Percentiles rank a stretch among this genome's conserved stretches.
Conservation (phyloP, 2,329 filamentous ascomycete species). For the Trichoderma oligosporum region DNA sequence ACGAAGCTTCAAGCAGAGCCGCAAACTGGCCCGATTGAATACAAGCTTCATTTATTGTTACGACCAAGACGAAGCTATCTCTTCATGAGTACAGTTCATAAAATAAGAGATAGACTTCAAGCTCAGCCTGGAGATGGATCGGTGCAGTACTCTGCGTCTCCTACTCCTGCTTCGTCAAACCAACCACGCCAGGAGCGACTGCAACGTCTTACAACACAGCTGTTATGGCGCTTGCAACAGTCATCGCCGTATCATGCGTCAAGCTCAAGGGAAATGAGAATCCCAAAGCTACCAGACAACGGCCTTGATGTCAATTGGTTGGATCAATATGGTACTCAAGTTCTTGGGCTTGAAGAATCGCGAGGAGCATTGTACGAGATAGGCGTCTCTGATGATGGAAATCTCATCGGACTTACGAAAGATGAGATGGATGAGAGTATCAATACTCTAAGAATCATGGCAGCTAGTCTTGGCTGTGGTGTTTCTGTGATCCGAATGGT, state of each 20-base stretch:
- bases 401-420: constrained; percentile 78
- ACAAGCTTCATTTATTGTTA: constrained; percentile 88
- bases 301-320: constrained; percentile 44
- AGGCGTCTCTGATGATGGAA: constrained; percentile 91
- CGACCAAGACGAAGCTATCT: constrained; percentile 72
- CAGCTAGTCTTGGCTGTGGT: constrained; percentile 81
- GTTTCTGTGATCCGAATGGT: constrained; percentile 80
- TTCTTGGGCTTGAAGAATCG: constrained; percentile 85
- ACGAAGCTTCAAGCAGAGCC: constrained; percentile 83
- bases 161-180: constrained; percentile 46
- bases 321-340: constrained; percentile 52
- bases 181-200: constrained; percentile 79
- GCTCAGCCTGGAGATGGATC: constrained; percentile 6
- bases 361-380: constrained; percentile 94
- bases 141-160: constrained; percentile 20
- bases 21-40: constrained; percentile 91
- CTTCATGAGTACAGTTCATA: constrained; percentile 58
- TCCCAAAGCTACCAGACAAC: constrained; percentile 71
- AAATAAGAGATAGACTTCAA: constrained; percentile 5
- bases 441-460: constrained; percentile 81
- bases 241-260: constrained; percentile 87
- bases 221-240: constrained; percentile 92
- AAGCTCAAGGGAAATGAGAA: constrained; percentile 67
- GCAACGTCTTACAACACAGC: constrained; percentile 88
- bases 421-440: constrained; percentile 93